Evolutionary conservation across 169 alveolate species (phyloP).

Genomic region (Cryptosporidium ryanae): DNA sequence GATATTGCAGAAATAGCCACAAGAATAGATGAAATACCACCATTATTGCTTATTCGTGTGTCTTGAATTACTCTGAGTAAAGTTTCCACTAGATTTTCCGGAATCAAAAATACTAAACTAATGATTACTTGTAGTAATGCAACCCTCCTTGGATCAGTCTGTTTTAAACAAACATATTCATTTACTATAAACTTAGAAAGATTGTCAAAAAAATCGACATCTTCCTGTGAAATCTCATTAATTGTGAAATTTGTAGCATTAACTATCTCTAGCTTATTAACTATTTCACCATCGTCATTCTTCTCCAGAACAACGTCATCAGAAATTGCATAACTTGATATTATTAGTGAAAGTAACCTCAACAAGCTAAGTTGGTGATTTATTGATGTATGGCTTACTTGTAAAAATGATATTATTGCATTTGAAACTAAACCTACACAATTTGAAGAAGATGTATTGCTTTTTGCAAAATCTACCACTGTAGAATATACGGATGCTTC

Average conservation of each 20-base stretch:
- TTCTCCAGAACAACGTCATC: conserved; percentile 36
- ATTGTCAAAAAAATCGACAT: conserved; percentile 21
- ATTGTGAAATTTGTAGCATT: conserved; percentile 52
- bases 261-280: conserved; percentile 19
- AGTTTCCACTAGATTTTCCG: conserved; percentile 42
- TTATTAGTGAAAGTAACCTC: conserved; percentile 35
- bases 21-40: conserved; percentile 50
- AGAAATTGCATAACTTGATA: conserved; percentile 60
- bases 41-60: background rate
- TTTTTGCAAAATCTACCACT: conserved; percentile 73
- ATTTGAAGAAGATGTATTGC: conserved; percentile 50
- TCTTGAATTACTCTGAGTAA: conserved; percentile 45
- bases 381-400: conserved; percentile 64
- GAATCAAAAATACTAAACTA: conserved; percentile 51
- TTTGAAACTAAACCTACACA: conserved; percentile 62
- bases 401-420: conserved; percentile 69
- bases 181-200: conserved; percentile 45
- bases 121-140: conserved; percentile 61
- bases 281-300: conserved; percentile 16
- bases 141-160: conserved; percentile 66
- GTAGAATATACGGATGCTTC: conserved; percentile 75
- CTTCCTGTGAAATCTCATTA: conserved; percentile 29
- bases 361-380: conserved; percentile 70
- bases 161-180: conserved; percentile 61
- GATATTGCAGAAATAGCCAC: conserved; percentile 73